Conservation (phyloP, 768 basidiomycete genomes). For the Panaeolus cyanescens region DNA sequence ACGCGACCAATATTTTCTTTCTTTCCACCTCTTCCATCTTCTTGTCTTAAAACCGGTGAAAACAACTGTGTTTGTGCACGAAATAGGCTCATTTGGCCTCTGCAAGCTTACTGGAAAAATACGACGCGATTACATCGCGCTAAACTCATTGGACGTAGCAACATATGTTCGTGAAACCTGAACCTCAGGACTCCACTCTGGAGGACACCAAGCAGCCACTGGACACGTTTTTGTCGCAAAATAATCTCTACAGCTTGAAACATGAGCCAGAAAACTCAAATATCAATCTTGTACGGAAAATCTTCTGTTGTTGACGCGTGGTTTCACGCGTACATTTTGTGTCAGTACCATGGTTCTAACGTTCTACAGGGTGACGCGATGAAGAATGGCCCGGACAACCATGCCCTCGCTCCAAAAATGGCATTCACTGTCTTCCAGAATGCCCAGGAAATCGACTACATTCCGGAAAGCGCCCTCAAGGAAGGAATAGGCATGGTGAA, state of each 20-base stretch:
- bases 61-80: neutral
- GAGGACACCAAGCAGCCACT: neutral
- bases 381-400: neutral
- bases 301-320: neutral
- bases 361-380: neutral
- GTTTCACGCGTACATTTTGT: neutral
- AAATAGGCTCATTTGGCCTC: neutral
- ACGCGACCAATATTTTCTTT: neutral
- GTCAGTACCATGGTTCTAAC: neutral
- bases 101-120: neutral
- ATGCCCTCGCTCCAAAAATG: neutral
- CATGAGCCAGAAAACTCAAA: neutral
- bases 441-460: slow-evolving; percentile 46
- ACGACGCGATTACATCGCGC: neutral
- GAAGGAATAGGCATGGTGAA: slow-evolving; percentile 57
- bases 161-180: slow-evolving; percentile 24
- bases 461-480: slow-evolving; percentile 49
- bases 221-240: neutral
- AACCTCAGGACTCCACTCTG: slow-evolving; percentile 22
- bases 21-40: neutral
- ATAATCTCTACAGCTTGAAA: neutral
- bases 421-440: slow-evolving; percentile 38
- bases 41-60: neutral
- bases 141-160: neutral
- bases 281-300: neutral